Conservation (phyloP, 805 yeast genomes). For the Kluyveromyces wickerhamii region DNA sequence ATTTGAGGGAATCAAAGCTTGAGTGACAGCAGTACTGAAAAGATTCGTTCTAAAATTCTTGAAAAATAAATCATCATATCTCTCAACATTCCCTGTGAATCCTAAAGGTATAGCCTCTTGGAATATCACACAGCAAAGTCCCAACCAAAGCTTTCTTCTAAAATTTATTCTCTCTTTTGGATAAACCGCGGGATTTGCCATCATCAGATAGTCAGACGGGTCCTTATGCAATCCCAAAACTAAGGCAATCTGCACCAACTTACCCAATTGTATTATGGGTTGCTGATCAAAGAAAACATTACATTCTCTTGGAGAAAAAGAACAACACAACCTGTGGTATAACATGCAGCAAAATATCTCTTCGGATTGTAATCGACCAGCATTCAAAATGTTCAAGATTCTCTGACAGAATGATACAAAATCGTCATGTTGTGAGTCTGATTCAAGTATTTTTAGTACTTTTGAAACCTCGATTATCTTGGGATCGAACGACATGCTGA, state of each 20-base stretch:
- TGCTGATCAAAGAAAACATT: constrained; percentile 2
- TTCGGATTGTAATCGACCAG: neutral
- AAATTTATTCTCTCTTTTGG: constrained; percentile 3
- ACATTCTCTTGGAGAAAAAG: constrained; percentile 2
- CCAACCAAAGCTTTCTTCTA: constrained; percentile 9
- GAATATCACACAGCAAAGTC: constrained; percentile 2
- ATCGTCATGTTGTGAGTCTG: neutral
- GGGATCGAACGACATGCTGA: neutral
- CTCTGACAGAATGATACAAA: neutral
- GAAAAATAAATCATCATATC: neutral
- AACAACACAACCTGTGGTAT: constrained; percentile 1
- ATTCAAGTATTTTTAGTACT: neutral
- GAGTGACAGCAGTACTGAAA: constrained; percentile 2
- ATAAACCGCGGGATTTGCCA: neutral
- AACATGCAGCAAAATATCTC: constrained; percentile 3
- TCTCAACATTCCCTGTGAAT: neutral
- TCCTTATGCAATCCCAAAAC: constrained; percentile 9
- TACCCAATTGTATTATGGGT: neutral
- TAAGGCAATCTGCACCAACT: constrained; percentile 1
- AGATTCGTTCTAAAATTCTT: neutral
- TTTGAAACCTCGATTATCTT: neutral
- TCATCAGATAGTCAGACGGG: constrained; percentile 3
- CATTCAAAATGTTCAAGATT: neutral
- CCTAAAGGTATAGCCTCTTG: constrained; percentile 2
- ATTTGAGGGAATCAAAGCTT: neutral